phyloP scores from a whole-genome alignment of 164 flowering plant genomes.

The Malania oleifera region DNA sequence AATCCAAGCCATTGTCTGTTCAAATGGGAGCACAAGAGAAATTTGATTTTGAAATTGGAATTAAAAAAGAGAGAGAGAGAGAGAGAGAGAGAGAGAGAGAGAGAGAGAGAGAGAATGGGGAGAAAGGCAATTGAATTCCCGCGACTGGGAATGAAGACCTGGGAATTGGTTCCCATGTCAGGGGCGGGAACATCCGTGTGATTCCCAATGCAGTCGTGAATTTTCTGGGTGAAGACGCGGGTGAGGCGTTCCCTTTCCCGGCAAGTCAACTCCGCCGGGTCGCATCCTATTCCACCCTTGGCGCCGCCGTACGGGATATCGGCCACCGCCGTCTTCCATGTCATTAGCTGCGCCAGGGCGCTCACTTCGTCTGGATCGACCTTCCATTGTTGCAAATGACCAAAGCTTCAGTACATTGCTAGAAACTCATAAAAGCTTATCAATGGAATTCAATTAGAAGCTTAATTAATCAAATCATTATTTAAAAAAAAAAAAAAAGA shows the following conservation, averaged over 20 bases:
- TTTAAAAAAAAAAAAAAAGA: too few relatives aligned
- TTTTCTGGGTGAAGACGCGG: constrained; percentile 82
- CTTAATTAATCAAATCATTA: too few relatives aligned
- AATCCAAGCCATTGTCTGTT: constrained; percentile 88
- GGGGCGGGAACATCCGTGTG: constrained; percentile 85
- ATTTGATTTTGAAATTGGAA: too few relatives aligned
- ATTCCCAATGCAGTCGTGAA: constrained; percentile 78
- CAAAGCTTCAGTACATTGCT: background rate
- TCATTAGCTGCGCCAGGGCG: constrained; percentile 83
- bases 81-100: too few relatives aligned
- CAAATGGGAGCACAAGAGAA: constrained; percentile 3
- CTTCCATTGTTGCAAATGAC: constrained; percentile 22
- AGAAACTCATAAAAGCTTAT: too few relatives aligned
- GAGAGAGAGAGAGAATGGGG: too few relatives aligned
- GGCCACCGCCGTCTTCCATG: constrained; percentile 84
- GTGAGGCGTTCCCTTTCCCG: constrained; percentile 75
- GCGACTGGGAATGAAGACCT: too few relatives aligned
- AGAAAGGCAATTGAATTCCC: too few relatives aligned
- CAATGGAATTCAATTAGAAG: too few relatives aligned
- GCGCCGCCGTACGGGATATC: constrained; percentile 85
- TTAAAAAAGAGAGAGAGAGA: too few relatives aligned
- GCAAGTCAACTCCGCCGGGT: constrained; percentile 48
- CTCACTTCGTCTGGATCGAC: constrained; percentile 88
- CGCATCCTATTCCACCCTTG: constrained; percentile 82
- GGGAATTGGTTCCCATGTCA: constrained; percentile 84